phyloP scores from a whole-genome alignment of 2,329 filamentous ascomycete genomes.

The Pyrenochaeta sp. region DNA sequence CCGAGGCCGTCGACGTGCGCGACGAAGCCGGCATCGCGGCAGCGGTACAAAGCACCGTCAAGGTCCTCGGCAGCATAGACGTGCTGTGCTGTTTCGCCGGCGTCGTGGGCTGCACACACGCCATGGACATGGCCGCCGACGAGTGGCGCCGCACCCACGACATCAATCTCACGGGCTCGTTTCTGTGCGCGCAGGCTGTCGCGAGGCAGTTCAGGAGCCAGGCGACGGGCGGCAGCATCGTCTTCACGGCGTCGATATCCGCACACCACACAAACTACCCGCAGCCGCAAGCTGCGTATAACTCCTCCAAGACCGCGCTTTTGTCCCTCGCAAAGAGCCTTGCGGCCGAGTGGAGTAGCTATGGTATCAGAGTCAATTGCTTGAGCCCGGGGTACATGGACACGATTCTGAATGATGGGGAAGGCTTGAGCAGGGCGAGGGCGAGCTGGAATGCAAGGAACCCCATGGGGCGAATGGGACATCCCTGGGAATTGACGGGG shows the following conservation, averaged over 20 bases:
- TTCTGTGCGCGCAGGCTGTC: slow-evolving; percentile 72
- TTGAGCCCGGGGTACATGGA: slow-evolving; percentile 81
- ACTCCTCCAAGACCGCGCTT: slow-evolving; percentile 73
- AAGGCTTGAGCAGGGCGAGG: slow-evolving; percentile 62
- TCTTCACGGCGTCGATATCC: slow-evolving; percentile 72
- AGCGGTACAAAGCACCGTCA: slow-evolving; percentile 46
- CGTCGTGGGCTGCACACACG: slow-evolving; percentile 68
- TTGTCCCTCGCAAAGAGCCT: slow-evolving; percentile 69
- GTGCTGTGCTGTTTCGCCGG: slow-evolving; percentile 72
- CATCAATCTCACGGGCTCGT: slow-evolving; percentile 75
- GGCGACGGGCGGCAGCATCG: slow-evolving; percentile 66
- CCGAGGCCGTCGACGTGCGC: slow-evolving; percentile 66
- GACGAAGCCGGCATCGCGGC: slow-evolving; percentile 57
- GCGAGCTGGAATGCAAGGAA: slow-evolving; percentile 66
- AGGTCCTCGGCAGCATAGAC: slow-evolving; percentile 60
- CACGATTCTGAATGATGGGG: slow-evolving; percentile 74
- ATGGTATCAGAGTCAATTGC: slow-evolving; percentile 75
- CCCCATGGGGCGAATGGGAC: slow-evolving; percentile 71
- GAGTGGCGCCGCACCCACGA: slow-evolving; percentile 72
- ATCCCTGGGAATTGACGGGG: slow-evolving; percentile 68
- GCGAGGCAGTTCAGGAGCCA: slow-evolving; percentile 51
- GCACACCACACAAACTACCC: slow-evolving; percentile 75
- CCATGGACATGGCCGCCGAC: slow-evolving; percentile 64
- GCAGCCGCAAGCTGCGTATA: slow-evolving; percentile 76
- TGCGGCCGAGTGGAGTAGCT: slow-evolving; percentile 75